Evolutionary conservation across 1,139 yeast genomes (phyloP), one percentile per base, ranked within the genome.

Genomic region (Saccharomyces uvarum): DNA sequence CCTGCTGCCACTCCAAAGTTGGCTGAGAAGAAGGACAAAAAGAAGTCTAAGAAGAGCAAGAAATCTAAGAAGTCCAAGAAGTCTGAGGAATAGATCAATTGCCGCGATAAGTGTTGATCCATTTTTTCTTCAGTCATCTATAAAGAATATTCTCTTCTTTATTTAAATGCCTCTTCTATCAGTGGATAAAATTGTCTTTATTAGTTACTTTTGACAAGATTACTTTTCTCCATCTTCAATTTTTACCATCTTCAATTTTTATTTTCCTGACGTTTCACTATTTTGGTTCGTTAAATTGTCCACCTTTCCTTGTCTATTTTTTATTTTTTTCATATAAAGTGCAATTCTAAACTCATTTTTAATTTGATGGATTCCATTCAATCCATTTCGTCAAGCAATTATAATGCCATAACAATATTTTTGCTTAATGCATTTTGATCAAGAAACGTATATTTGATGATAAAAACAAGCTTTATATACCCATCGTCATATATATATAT

Each of bases 31-130:
- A 54, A 52, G 32, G 28, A 51, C n/a, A 55, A 53, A 51, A 55
- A 54, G 54, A 57, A 57, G 47, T 44, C 51, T 27, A 57, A 57
- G 54, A 58, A 54, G 49, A 50, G 49, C 29, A 50, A 50, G 50
- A 41, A 50, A 26, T 38, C 44, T 7, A 53, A 55, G 58, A 57
- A 57, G 51, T 49, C 56, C 21, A 55, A 57, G 55, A 57, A 54
- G 46, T 47, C 58, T 19, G 56, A 53, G 53, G 53, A 56, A 48
- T 54, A 53, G 46, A 48, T 26, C 13, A 47, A 47, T 24, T 33
- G 21, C 8, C 26, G 33, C 26, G 21, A 27, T 27, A 48, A 19
- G 29, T 24, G 24, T 47, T 21, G 33, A n/a, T 14, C 38, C 47
- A 21, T 21, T 29, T 51, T 31, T 48, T 48, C 19, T 31, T 28